Evolutionary conservation across 2,329 filamentous ascomycete genomes (phyloP), one percentile per base, ranked within the genome.

Genomic region (Xylariales sp.): DNA sequence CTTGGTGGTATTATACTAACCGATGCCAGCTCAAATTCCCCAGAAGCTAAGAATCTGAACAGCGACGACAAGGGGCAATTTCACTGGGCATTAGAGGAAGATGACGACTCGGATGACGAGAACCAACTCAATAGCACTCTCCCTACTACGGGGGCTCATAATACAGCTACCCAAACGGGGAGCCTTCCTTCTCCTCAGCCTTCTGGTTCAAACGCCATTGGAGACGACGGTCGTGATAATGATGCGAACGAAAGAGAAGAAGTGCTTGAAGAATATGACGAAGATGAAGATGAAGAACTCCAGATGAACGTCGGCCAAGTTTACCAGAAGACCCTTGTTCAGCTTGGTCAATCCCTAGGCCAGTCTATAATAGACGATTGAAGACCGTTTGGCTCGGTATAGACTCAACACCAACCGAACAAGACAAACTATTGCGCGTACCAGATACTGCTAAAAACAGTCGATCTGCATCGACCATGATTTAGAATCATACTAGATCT

Each of bases 251-350:
- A 60, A n/a, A 68, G 30, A 34, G 65, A 36, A n/a, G 72, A 72
- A 41, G 57, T 34, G 5, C 30, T 54, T 39, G 60, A 39, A 6
- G 62, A 62, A 43, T 52, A 67, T 2, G 70, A 71, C n/a, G 79
- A 74, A 4, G 74, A 72, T 1, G 80, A 81, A 8, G 79, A 80
- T 52, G 79, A 78, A 28, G 83, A 84, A 41, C 76, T 88, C 72
- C 85, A 92, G 70, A 89, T 94, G 85, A 90, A 79, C 65, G 73
- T 75, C 30, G 71, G 68, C 4, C 69, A 74, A 64, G 77, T 75
- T 14, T 77, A 75, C 65, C 78, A 79, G 50, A 76, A 73, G 60
- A 82, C 79, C 54, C 77, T 88, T 39, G 67, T 80, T 71, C 77
- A 82, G n/a, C 74, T 88, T 6, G 83, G 83, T 2, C 80, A 64